These are phyloP conservation scores for Lachancea mirantina DNA, from an alignment of 805 yeast genomes.

Conservation along the genomic window DNA sequence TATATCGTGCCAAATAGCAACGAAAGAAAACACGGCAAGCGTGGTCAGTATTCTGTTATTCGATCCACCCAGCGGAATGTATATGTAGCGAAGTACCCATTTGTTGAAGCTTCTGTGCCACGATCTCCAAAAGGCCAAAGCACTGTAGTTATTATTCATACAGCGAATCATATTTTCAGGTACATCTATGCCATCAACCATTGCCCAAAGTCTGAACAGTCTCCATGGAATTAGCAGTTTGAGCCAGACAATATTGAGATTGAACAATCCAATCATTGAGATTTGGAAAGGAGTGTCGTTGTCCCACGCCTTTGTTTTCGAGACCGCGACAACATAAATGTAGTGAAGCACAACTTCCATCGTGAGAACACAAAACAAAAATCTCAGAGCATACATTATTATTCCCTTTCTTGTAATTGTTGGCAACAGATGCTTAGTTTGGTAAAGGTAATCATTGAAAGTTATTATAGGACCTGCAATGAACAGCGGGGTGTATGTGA, in stretches of 20 bases:
- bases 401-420: conserved; percentile 52
- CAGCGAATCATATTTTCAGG: conserved; percentile 98
- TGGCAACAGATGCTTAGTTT: conserved; percentile 50
- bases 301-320: conserved; percentile 83
- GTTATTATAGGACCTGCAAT: conserved; percentile 94
- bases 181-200: conserved; percentile 88
- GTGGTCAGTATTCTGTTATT: conserved; percentile 65
- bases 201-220: conserved; percentile 84
- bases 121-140: conserved; percentile 95
- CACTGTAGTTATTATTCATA: conserved; percentile 88
- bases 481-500: conserved; percentile 80
- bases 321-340: conserved; percentile 89
- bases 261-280: conserved; percentile 89
- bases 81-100: conserved; percentile 84
- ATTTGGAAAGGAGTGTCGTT: conserved; percentile 87
- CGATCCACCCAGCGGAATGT: conserved; percentile 87
- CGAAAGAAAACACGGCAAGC: conserved; percentile 84
- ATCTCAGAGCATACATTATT: conserved; percentile 55
- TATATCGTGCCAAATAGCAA: conserved; percentile 97
- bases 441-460: conserved; percentile 84
- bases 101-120: conserved; percentile 95
- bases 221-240: conserved; percentile 95
- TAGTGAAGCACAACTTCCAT: conserved; percentile 89
- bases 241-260: conserved; percentile 86
- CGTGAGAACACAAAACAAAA: conserved; percentile 63